Evolutionary conservation across 2,329 filamentous ascomycete genomes (phyloP), one percentile per base, ranked within the genome.

Genomic region (Pseudopyricularia javanii): DNA sequence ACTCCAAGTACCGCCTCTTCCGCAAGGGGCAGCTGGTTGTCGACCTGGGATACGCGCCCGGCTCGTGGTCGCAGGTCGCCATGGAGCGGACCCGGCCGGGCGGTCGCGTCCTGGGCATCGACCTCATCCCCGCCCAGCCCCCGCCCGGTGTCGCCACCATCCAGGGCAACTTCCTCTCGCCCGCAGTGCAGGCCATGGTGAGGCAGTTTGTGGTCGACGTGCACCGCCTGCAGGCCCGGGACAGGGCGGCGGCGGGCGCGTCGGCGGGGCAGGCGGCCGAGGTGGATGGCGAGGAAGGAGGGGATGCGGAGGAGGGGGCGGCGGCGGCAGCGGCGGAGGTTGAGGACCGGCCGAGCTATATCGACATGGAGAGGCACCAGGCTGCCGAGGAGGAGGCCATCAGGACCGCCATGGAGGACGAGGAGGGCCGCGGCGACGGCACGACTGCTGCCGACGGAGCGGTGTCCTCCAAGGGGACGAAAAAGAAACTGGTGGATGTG

Each of bases 91-190:
- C 88, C 4, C 76, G 79, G 56, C 91, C 91, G 0, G 70, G 78
- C 47, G 90, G 91, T 8, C 80, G 85, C 45, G 83, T 98, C 12
- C 74, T 98, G 28, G 94, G 93, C 11, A 91, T 98, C 61, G 93
- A 98, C 66, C 79, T 98, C 51, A 89, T 98, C 58, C 93, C 93
- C 4, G 88, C 90, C 0, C 86, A 91, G 64, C 91, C 94, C 5
- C 93, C 93, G 0, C 82, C 79, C 62, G 93, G 93, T 22, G 90
- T 95, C n/a, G 91, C 88, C 28, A 89, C 89, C 2, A 90, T 98
- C 54, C 93, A 98, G 68, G 93, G 94, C 49, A 88, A 98, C 65
- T 97, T 98, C 59, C 73, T 97, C 40, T 86, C 83, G 6, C 76
- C 81, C 0, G 68, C 70, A 2, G 83, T 96, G n/a, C 86, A 86